A percentile compares a stretch with the other conserved stretches of the same genome.
Evolutionary conservation across 768 basidiomycete genomes (phyloP).

Genomic region (Boletus coccyginus): DNA sequence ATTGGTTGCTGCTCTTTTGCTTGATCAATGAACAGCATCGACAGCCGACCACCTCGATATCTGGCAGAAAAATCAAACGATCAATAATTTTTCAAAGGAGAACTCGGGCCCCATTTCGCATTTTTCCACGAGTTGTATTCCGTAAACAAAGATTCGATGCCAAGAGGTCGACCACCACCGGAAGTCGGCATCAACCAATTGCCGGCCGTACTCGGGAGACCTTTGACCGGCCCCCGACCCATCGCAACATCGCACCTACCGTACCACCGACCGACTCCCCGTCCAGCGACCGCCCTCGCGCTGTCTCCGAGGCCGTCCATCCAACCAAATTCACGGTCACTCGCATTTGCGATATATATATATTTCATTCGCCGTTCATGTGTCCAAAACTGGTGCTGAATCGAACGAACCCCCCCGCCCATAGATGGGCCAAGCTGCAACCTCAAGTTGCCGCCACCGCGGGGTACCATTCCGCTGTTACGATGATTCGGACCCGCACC

Average conservation of each 20-base stretch:
- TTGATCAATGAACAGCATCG: slow-evolving; percentile 1
- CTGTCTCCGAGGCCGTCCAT: not conserved
- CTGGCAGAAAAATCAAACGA: not conserved
- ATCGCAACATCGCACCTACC: not conserved
- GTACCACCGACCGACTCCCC: not conserved
- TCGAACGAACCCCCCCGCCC: not conserved
- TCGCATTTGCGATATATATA: no score
- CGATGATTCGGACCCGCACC: no score
- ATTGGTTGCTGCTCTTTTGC: not conserved
- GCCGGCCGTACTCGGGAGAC: not conserved
- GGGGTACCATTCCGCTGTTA: no score
- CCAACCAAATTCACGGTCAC: not conserved
- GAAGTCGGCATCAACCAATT: not conserved
- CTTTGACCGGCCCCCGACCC: not conserved
- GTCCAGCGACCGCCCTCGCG: not conserved
- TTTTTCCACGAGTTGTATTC: no score
- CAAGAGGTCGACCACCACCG: not conserved
- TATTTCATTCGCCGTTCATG: no score
- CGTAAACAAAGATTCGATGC: not conserved
- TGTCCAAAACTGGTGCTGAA: not conserved
- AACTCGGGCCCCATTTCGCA: no score
- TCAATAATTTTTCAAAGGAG: not conserved
- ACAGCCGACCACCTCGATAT: not conserved
- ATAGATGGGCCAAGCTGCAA: no score
- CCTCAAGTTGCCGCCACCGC: no score